Conservation (phyloP, 176 grass and related monocot genomes). For the Melocanna baccifera region DNA sequence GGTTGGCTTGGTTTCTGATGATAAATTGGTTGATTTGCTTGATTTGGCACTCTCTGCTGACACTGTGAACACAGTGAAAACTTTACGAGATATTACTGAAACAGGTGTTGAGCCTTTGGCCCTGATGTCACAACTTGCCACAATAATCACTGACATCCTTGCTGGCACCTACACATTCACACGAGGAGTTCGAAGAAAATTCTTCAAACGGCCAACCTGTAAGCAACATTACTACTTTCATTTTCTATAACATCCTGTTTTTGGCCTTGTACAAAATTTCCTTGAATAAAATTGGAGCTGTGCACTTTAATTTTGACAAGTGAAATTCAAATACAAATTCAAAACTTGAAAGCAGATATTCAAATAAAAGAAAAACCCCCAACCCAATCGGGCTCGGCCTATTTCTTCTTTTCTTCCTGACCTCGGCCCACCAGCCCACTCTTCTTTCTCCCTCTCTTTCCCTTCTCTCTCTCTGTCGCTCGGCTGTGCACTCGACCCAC, state of each 20-base stretch:
- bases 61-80: slow-evolving; percentile 91
- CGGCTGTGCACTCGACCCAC: too few species aligned
- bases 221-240: slow-evolving; percentile 34
- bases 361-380: too few species aligned
- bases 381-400: too few species aligned
- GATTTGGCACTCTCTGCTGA: slow-evolving; percentile 97
- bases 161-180: slow-evolving; percentile 70
- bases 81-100: slow-evolving; percentile 81
- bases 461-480: too few species aligned
- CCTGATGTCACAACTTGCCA: slow-evolving; percentile 95
- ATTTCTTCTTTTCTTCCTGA: too few species aligned
- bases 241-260: background rate
- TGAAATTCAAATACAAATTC: too few species aligned
- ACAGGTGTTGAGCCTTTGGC: slow-evolving; percentile 83
- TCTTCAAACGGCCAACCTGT: slow-evolving; percentile 81
- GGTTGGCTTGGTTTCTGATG: slow-evolving; percentile 95
- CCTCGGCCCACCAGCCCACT: too few species aligned
- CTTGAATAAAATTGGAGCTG: too few species aligned
- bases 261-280: too few species aligned
- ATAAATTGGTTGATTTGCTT: slow-evolving; percentile 86
- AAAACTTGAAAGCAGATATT: too few species aligned
- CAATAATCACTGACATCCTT: slow-evolving; percentile 92
- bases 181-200: slow-evolving; percentile 62
- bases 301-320: too few species aligned
- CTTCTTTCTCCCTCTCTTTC: too few species aligned